Evolutionary conservation across 208 protist species (phyloP), one percentile per base, ranked within the genome.

Genomic region (Vickermania ingenoplastis): DNA sequence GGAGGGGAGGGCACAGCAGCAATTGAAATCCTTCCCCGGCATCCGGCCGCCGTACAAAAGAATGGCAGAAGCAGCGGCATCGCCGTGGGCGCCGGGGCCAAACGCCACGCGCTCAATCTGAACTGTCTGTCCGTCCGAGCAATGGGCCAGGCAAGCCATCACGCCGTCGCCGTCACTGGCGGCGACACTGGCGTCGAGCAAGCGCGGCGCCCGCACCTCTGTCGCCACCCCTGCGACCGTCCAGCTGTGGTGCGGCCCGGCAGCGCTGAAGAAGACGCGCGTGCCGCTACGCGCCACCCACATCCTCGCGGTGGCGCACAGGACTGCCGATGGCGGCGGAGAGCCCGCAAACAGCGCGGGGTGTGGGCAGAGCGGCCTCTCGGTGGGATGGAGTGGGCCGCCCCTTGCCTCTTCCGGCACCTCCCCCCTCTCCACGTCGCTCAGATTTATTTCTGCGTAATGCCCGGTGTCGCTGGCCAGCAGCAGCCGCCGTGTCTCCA

Each of bases 1-100:
- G 0, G 52, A 25, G 0, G 70, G 71, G 1, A 83, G 51, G 64
- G 73, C 68, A 5, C 79, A 50, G 3, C 64, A 60, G 31, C 73
- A 65, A 62, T 88, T 93, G 60, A 78, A 85, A 66, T 93, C 86
- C 41, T 87, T 84, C 0, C 86, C 86, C 23, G 68, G 59, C 21
- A 74, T 69, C 1, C 48, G 62, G 11, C 61, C 50, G 0, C 77
- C 77, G 30, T 67, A 51, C 3, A 89, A 13, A 7, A 86, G 21
- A 17, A 50, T 56, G 14, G 75, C 51, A 59, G 45, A 17, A 17
- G 26, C 17, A 26, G n/a, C 14, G 23, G 61, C 0, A 4, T 26
- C 17, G 26, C 25, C 21, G 22, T 11, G 0, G 49, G 29, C n/a
- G 25, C 4, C n/a, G 59, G 51, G 23, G 36, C 11, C 11, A 45